Conservation (phyloP, 805 yeast species). For the Sugiyamaella boreocaroliniensis region DNA sequence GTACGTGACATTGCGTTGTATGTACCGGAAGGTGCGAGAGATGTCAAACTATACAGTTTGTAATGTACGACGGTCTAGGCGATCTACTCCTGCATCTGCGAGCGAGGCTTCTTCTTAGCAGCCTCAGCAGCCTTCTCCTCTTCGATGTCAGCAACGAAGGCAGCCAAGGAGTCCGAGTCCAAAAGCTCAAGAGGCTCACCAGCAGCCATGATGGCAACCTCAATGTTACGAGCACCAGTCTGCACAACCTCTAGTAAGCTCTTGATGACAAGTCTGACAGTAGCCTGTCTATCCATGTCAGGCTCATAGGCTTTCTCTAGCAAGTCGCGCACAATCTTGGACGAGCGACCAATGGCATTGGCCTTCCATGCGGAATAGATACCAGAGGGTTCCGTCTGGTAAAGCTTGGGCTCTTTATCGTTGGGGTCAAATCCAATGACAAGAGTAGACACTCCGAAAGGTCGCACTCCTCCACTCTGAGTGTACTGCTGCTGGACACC, state of each 20-base stretch:
- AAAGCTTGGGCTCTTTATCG: conserved; percentile 73
- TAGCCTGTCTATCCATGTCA: conserved; percentile 57
- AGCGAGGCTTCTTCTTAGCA: conserved; percentile 52
- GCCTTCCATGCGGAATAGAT: conserved; percentile 98
- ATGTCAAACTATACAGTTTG: not conserved
- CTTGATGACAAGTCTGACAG: conserved; percentile 75
- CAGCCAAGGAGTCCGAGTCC: conserved; percentile 63
- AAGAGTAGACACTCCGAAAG: conserved; percentile 92
- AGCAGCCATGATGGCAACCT: conserved; percentile 79
- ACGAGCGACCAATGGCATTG: conserved; percentile 89
- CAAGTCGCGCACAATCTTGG: conserved; percentile 92
- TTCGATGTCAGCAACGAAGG: conserved; percentile 74
- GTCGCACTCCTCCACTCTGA: conserved; percentile 97
- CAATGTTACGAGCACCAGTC: conserved; percentile 95
- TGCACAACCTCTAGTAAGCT: conserved; percentile 93
- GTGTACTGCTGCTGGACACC: conserved; percentile 96
- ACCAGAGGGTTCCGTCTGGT: conserved; percentile 96
- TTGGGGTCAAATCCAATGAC: conserved; percentile 93
- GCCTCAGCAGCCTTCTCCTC: conserved; percentile 80
- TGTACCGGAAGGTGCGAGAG: not conserved
- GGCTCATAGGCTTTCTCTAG: conserved; percentile 77
- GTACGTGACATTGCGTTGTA: not conserved
- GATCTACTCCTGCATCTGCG: not conserved
- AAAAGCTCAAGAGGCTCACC: conserved; percentile 51
- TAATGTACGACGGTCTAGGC: not conserved